These are phyloP conservation scores for Plenodomus lindquistii DNA, from an alignment of 2,329 filamentous ascomycete species.

Conservation along the genomic window DNA sequence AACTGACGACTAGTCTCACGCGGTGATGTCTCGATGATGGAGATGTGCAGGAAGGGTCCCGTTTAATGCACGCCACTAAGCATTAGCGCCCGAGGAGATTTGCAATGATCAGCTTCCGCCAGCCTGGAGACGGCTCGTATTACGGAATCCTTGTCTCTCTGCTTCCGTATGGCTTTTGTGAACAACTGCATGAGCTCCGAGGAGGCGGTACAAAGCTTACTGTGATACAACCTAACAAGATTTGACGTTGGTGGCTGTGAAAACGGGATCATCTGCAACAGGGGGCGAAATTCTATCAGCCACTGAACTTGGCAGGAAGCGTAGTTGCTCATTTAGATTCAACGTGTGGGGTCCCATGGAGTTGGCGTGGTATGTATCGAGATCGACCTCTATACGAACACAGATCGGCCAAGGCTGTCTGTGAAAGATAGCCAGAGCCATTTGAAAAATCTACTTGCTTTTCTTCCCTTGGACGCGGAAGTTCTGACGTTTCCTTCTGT, in stretches of 20 bases:
- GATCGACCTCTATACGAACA: background rate
- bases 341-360: background rate
- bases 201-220: background rate
- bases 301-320: background rate
- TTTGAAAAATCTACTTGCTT: conserved; percentile 18
- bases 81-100: background rate
- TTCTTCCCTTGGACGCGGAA: conserved; percentile 34
- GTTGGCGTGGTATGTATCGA: background rate
- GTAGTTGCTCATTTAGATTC: background rate
- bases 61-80: background rate
- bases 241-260: conserved; percentile 4
- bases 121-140: background rate
- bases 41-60: conserved; percentile 6
- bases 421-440: no score
- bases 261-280: background rate
- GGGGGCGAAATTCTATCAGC: background rate
- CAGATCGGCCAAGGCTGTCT: no score
- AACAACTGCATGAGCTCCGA: background rate
- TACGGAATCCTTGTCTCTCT: background rate
- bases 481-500: conserved; percentile 42
- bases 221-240: background rate
- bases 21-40: conserved; percentile 6
- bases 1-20: background rate
- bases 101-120: background rate
- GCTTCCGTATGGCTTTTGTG: background rate